Conservation (phyloP, 345 rosid genomes). For the Zanthoxylum bungeanum region DNA sequence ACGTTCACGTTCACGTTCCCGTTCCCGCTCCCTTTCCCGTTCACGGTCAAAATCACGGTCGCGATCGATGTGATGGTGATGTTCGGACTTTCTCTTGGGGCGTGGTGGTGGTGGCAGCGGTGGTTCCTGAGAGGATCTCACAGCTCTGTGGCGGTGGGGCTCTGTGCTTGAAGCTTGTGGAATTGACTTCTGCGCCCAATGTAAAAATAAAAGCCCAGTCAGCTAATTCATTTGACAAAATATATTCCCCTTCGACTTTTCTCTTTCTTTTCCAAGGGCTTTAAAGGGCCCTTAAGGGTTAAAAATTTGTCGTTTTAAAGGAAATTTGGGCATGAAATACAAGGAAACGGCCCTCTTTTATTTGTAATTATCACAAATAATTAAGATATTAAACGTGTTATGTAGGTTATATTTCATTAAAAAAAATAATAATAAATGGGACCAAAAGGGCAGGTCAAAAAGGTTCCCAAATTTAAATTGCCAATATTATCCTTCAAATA, state of each 20-base stretch:
- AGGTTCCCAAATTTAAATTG: no score
- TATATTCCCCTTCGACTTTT: no score
- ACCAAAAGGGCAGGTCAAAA: no score
- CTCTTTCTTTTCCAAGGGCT: not conserved
- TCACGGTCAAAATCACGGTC: slow-evolving; percentile 38
- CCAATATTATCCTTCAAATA: no score
- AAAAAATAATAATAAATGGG: no score
- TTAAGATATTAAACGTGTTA: no score
- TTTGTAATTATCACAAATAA: no score
- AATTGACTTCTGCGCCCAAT: slow-evolving; percentile 33
- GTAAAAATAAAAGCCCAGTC: not conserved
- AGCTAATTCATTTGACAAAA: not conserved
- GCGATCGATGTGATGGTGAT: slow-evolving; percentile 26
- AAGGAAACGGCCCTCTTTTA: no score
- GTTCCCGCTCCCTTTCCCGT: slow-evolving; percentile 30
- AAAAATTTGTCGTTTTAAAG: no score
- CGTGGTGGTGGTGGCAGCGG: slow-evolving; percentile 49
- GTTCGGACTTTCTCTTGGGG: slow-evolving; percentile 64
- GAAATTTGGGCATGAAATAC: not conserved
- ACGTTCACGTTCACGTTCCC: slow-evolving; percentile 26
- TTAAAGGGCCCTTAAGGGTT: not conserved
- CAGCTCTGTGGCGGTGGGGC: slow-evolving; percentile 45
- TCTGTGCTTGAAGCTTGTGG: slow-evolving; percentile 40
- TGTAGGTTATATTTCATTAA: no score
- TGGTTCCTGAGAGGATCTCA: slow-evolving; percentile 48